Percentiles rank a stretch among this genome's conserved stretches.
These are phyloP conservation scores for Asterochloris erici DNA, from an alignment of 139 green algal species.

Conservation along the genomic window DNA sequence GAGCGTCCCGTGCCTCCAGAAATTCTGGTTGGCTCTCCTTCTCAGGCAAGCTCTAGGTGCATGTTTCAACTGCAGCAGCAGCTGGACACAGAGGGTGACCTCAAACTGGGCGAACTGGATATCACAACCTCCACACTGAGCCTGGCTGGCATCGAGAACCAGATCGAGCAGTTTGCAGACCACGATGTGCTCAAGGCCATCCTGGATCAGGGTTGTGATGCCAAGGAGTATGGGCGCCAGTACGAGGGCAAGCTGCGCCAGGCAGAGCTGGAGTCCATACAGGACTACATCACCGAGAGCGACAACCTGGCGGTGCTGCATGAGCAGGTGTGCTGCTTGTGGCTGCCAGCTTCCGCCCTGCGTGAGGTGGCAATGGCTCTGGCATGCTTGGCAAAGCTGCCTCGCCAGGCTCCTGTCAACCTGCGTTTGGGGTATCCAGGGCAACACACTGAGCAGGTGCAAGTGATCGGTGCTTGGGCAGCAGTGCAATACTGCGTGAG, in stretches of 20 bases:
- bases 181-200: constrained; percentile 80
- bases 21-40: no score
- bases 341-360: no score
- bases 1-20: no score
- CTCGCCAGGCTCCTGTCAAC: no score
- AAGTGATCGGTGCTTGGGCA: no score
- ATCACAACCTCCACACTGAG: constrained; percentile 34
- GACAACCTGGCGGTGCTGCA: constrained; percentile 88
- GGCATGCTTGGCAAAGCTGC: no score
- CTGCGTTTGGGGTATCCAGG: no score
- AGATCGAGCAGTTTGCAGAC: constrained; percentile 72
- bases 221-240: constrained; percentile 73
- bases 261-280: constrained; percentile 89
- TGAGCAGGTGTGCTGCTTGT: constrained; percentile 53
- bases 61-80: constrained; percentile 14
- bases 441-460: no score
- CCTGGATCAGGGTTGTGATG: constrained; percentile 64
- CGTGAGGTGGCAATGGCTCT: no score
- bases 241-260: constrained; percentile 79
- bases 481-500: no score
- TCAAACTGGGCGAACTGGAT: constrained; percentile 33
- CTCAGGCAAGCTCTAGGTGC: no score
- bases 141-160: constrained; percentile 53
- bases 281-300: constrained; percentile 92
- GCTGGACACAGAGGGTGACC: constrained; percentile 6